Base-by-base conservation (phyloP, 2,329 filamentous ascomycete genomes). In the Stemphylium beticola region DNA sequence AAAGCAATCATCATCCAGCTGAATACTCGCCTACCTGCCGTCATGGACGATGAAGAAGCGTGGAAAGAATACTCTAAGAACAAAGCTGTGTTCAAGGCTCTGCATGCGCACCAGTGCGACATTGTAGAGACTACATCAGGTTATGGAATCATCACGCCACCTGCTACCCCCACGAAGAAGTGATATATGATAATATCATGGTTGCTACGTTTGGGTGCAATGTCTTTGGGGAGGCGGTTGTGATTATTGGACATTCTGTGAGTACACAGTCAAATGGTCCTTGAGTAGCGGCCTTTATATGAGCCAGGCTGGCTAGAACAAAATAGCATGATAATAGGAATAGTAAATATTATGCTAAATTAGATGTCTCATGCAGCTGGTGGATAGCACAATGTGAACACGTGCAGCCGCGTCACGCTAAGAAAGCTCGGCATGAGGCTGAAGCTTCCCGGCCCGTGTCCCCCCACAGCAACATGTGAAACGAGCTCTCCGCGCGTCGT, bases 21-120 rank as follows among this genome's bases (percentile, higher is more conserved):
- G 2, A 38, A 60, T 12, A 37, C 38, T 9, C 49, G 61, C 2
- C 9, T 65, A 20, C 44, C 58, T 1, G 37, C 42, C 1, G 62
- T 67, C 15, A 36, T 59, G 22, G 45, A 49, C 4, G 55, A 61
- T 29, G 29, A 46, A 20, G 14, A 22, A 14, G 62, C 59, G 4
- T 66, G 58, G 59, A 15, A 60, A 1, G 49, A 58, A 3, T 62
- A 57, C 18, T 50, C 48, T 1, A 29, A 50, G 11, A 60, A 62
- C 22, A 57, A 60, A 24, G 26, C 9, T 20, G 20, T 68, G 0
- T 4, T 65, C 32, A 60, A 34, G 34, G 65, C 62, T 1, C 48
- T 60, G 2, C 60, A 62, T 17, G 9, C 7, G 11, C 24, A 50
- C 15, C 48, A 47, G n/a, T 55, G 53, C 29, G 53, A 40, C 26